Conservation (phyloP, 768 basidiomycete genomes). For the Mycena filopes region DNA sequence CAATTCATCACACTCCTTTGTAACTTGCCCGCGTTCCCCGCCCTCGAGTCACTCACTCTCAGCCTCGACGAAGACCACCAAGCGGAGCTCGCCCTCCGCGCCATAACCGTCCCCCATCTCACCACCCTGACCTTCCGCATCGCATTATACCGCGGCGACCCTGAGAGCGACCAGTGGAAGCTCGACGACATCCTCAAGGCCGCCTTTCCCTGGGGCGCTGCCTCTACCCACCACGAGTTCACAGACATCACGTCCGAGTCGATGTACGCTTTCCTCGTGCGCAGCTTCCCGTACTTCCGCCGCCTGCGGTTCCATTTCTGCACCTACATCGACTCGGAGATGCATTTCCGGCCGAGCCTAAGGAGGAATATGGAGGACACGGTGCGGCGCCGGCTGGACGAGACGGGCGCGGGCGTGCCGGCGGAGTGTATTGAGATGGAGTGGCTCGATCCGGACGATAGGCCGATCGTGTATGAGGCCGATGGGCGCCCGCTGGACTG, state of each 20-base stretch:
- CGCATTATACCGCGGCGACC: background rate
- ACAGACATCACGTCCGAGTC: background rate
- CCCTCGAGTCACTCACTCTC: slow-evolving; percentile 4
- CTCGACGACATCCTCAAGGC: background rate
- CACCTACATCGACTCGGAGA: background rate
- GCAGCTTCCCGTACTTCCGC: background rate
- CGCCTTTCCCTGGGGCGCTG: background rate
- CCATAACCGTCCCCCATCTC: slow-evolving; percentile 7
- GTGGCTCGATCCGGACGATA: slow-evolving; percentile 12
- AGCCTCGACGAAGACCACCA: background rate
- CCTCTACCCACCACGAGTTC: no score
- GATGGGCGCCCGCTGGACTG: no score
- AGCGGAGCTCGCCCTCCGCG: background rate
- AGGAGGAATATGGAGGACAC: background rate
- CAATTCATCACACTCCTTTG: background rate
- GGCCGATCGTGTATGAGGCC: slow-evolving; percentile 3
- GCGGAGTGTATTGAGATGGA: background rate
- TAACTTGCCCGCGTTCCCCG: background rate
- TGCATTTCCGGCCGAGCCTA: slow-evolving; percentile 19
- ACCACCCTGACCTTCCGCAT: slow-evolving; percentile 8
- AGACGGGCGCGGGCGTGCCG: background rate
- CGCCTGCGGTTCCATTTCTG: slow-evolving; percentile 15
- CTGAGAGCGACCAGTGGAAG: background rate
- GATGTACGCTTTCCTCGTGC: slow-evolving; percentile 5
- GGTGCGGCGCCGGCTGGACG: background rate